Evolutionary conservation across 768 basidiomycete species (phyloP).

Genomic region (Russula vinacea): DNA sequence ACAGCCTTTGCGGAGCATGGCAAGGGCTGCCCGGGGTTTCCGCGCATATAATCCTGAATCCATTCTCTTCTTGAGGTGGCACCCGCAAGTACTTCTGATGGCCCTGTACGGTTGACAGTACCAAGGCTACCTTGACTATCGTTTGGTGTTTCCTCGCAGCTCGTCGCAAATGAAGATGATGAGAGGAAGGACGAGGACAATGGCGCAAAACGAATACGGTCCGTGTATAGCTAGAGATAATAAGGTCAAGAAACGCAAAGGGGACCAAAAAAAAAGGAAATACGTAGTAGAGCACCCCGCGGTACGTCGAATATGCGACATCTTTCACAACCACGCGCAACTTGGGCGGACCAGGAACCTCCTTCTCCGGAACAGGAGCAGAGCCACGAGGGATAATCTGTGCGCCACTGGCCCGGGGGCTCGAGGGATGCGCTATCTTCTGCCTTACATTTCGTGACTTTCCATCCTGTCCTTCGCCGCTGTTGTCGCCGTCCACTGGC

Average conservation of each 20-base stretch:
- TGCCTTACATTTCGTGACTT: constrained; percentile 35
- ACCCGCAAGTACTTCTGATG: constrained; percentile 27
- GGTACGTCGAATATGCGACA: constrained; percentile 61
- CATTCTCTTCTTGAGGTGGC: constrained; percentile 55
- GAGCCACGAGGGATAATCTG: constrained; percentile 3
- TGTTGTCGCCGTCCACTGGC: not conserved
- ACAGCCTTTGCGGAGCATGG: constrained; percentile 83
- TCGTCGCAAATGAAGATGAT: constrained; percentile 24
- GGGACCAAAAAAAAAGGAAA: not conserved
- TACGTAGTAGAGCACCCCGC: constrained; percentile 75
- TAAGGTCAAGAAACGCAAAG: not conserved
- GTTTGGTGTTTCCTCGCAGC: constrained; percentile 34
- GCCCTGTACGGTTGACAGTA: constrained; percentile 23
- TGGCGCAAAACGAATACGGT: constrained; percentile 79
- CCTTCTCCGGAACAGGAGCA: not conserved
- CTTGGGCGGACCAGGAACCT: constrained; percentile 44
- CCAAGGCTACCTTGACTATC: constrained; percentile 38
- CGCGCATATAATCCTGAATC: constrained; percentile 65
- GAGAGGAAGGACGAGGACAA: constrained; percentile 64
- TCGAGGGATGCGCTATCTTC: constrained; percentile 42
- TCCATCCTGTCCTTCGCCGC: constrained; percentile 15
- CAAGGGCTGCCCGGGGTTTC: constrained; percentile 59
- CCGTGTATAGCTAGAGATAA: constrained; percentile 69
- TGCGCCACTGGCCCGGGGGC: constrained; percentile 37
- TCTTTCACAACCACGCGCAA: constrained; percentile 53